Percentiles rank a stretch among this genome's conserved stretches.
These are phyloP conservation scores for Pythium utonaiense DNA, from an alignment of 352 stramenopile genomes.

Conservation along the genomic window DNA sequence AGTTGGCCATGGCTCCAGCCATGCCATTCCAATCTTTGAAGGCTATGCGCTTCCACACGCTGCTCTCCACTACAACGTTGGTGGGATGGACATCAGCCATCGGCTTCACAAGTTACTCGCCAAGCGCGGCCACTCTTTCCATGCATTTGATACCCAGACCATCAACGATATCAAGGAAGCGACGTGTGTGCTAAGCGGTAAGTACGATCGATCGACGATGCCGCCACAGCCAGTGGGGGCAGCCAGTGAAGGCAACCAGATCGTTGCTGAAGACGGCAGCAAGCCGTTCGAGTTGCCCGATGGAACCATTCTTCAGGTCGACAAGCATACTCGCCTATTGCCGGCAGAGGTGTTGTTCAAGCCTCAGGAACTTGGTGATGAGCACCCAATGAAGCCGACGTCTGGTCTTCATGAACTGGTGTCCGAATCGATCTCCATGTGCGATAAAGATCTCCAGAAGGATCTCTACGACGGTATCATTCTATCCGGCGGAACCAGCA, in stretches of 20 bases:
- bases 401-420: slow-evolving; percentile 85
- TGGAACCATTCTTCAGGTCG: slow-evolving; percentile 83
- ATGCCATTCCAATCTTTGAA: slow-evolving; percentile 86
- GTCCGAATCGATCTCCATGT: slow-evolving; percentile 82
- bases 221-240: slow-evolving; percentile 20
- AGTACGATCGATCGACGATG: slow-evolving; percentile 24
- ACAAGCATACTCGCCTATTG: slow-evolving; percentile 61
- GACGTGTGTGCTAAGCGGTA: slow-evolving; percentile 36
- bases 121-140: slow-evolving; percentile 64
- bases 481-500: slow-evolving; percentile 80
- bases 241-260: slow-evolving; percentile 23
- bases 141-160: slow-evolving; percentile 64
- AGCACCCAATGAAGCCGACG: slow-evolving; percentile 70
- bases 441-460: slow-evolving; percentile 78
- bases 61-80: slow-evolving; percentile 57
- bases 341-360: slow-evolving; percentile 84
- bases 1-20: slow-evolving; percentile 78
- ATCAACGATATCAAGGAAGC: slow-evolving; percentile 88
- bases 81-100: slow-evolving; percentile 73
- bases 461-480: slow-evolving; percentile 77
- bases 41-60: slow-evolving; percentile 79
- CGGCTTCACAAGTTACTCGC: slow-evolving; percentile 65
- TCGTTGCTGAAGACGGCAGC: slow-evolving; percentile 24
- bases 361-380: slow-evolving; percentile 89
- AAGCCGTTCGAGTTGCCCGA: slow-evolving; percentile 83